phyloP scores from a whole-genome alignment of 169 alveolate species.

The Blepharisma undulans region DNA sequence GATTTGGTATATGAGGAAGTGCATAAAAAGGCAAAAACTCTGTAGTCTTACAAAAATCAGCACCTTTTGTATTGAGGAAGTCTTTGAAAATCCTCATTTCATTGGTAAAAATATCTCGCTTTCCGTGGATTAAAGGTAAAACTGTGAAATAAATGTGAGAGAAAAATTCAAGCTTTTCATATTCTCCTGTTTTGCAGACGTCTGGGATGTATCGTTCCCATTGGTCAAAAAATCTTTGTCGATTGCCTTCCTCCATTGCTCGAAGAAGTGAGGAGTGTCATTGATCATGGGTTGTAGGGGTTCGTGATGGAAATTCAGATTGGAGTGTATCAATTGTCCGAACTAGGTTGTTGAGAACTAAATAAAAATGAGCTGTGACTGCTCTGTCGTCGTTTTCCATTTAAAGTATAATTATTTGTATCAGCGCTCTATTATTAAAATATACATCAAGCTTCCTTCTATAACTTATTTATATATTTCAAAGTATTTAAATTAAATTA shows the following conservation, averaged over 20 bases:
- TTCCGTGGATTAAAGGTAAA: constrained; percentile 53
- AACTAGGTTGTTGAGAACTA: neutral
- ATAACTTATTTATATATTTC: neutral
- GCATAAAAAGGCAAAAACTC: constrained; percentile 66
- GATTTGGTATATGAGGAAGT: constrained; percentile 60
- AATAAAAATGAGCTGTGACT: constrained; percentile 3
- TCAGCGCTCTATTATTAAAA: neutral
- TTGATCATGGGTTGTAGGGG: neutral
- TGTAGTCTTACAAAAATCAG: constrained; percentile 59
- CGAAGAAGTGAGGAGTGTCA: neutral
- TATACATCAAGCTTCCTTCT: neutral
- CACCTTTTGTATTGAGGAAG: constrained; percentile 55
- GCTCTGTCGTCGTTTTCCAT: neutral
- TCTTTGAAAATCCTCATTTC: constrained; percentile 62
- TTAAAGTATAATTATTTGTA: neutral
- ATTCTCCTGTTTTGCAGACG: constrained; percentile 15
- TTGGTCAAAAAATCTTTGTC: neutral
- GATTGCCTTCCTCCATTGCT: constrained; percentile 2
- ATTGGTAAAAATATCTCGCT: constrained; percentile 43
- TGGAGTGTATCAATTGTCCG: neutral
- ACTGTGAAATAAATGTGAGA: constrained; percentile 57
- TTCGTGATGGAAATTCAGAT: neutral
- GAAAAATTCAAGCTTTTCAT: constrained; percentile 55
- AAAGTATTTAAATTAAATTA: neutral
- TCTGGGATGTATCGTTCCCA: constrained; percentile 35